These are phyloP conservation scores for Rhytidiadelphus loreus DNA, from an alignment of 225 moss, liverwort and hornwort species.

Conservation along the genomic window DNA sequence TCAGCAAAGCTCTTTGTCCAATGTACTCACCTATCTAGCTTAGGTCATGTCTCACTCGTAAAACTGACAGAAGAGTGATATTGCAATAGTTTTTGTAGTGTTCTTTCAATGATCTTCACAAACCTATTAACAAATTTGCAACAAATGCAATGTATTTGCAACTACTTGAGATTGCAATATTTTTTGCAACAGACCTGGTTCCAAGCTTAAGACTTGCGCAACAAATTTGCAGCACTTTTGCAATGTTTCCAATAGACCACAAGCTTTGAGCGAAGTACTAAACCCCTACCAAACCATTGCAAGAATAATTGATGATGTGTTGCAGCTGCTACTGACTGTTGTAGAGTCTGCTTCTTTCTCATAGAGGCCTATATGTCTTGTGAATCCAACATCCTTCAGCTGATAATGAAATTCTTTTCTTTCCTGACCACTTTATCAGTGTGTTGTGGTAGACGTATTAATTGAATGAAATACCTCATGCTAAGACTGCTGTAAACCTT, in stretches of 20 bases:
- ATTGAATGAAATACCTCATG: not conserved
- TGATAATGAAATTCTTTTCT: not conserved
- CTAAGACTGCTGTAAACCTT: constrained; percentile 30
- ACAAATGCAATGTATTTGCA: not conserved
- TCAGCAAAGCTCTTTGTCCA: constrained; percentile 44
- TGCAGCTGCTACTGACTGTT: not conserved
- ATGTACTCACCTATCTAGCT: constrained; percentile 38
- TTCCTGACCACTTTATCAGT: not conserved
- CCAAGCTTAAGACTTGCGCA: not conserved
- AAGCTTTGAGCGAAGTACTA: not conserved
- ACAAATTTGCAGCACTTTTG: not conserved
- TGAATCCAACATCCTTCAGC: not conserved
- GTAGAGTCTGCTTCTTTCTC: not conserved
- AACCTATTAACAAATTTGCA: constrained; percentile 3
- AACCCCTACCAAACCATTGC: not conserved
- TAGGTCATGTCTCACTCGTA: constrained; percentile 7
- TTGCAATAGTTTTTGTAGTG: not conserved
- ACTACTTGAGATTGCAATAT: not conserved
- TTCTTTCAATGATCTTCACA: not conserved
- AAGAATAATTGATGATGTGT: not conserved
- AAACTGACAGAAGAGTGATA: not conserved
- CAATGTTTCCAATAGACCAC: not conserved
- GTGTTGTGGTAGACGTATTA: not conserved
- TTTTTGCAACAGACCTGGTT: not conserved
- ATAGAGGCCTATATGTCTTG: not conserved